Percentiles rank a stretch among this genome's conserved stretches.
Evolutionary conservation across 768 basidiomycete species (phyloP).

Genomic region (Suillus discolor): DNA sequence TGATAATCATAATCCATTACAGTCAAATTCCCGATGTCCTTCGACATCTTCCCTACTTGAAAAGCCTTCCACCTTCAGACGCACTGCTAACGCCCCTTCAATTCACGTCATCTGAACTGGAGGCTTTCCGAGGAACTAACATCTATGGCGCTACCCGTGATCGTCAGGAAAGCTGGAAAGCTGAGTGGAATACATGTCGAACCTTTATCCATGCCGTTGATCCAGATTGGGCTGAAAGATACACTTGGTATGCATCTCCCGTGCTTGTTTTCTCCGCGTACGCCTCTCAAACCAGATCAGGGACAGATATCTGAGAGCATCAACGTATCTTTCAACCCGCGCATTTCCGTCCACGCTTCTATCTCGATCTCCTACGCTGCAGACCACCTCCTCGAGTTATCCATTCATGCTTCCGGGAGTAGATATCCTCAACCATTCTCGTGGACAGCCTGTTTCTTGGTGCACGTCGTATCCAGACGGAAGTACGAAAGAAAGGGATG

Average conservation of each 20-base stretch:
- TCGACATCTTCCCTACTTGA: conserved; percentile 63
- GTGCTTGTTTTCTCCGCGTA: neutral
- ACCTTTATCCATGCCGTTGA: conserved; percentile 39
- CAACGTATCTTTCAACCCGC: conserved; percentile 83
- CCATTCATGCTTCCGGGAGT: conserved; percentile 87
- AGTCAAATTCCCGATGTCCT: conserved; percentile 8
- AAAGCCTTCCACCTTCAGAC: conserved; percentile 58
- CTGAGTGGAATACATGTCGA: conserved; percentile 63
- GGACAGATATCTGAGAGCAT: conserved; percentile 69
- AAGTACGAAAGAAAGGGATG: conserved; percentile 30
- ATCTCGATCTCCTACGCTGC: conserved; percentile 53
- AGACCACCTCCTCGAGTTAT: conserved; percentile 50
- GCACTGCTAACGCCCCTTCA: conserved; percentile 73
- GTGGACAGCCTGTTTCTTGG: conserved; percentile 85
- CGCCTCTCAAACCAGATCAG: conserved; percentile 39
- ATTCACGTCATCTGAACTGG: conserved; percentile 64
- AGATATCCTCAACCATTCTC: conserved; percentile 85
- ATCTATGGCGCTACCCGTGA: conserved; percentile 77
- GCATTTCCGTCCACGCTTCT: conserved; percentile 89
- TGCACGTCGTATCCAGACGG: conserved; percentile 47
- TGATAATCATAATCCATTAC: conserved; percentile 16
- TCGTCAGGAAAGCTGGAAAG: conserved; percentile 59
- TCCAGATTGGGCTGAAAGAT: conserved; percentile 45
- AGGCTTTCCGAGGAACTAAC: conserved; percentile 76
- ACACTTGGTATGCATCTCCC: conserved; percentile 63